These are phyloP conservation scores for Gillenia trifoliata DNA, from an alignment of 306 rosid species.

Conservation along the genomic window DNA sequence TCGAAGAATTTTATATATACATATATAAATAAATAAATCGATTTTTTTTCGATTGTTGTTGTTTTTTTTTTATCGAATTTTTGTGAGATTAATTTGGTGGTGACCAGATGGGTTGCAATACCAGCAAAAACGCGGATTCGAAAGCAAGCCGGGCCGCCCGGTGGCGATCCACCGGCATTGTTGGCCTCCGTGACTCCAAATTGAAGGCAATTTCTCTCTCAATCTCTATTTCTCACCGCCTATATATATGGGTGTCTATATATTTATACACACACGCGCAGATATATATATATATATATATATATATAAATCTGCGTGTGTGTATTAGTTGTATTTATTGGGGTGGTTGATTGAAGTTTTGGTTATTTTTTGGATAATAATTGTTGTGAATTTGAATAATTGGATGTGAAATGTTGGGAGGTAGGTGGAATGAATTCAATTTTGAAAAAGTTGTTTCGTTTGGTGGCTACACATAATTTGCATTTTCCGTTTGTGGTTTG, in stretches of 20 bases:
- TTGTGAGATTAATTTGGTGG: constrained; percentile 4
- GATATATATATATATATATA: no score
- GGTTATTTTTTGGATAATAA: neutral
- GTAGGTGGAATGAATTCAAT: neutral
- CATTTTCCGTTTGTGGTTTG: neutral
- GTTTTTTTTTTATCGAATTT: neutral
- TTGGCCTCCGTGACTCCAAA: constrained; percentile 83
- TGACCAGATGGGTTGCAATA: constrained; percentile 56
- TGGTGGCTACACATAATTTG: neutral
- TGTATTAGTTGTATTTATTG: neutral
- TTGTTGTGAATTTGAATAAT: neutral
- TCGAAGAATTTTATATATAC: neutral
- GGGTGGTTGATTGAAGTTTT: neutral
- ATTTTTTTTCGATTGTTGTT: neutral
- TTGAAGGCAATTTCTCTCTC: constrained; percentile 52
- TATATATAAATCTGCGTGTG: neutral
- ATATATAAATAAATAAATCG: no score
- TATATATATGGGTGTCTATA: neutral
- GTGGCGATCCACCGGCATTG: constrained; percentile 97
- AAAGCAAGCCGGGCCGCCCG: constrained; percentile 60
- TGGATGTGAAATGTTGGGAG: constrained; percentile 1
- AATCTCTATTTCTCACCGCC: neutral
- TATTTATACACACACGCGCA: no score
- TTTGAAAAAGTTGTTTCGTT: neutral
- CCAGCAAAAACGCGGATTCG: constrained; percentile 55